Base-by-base conservation (phyloP, 495 filamentous ascomycete genomes). In the Trichoderma asperelloides region DNA sequence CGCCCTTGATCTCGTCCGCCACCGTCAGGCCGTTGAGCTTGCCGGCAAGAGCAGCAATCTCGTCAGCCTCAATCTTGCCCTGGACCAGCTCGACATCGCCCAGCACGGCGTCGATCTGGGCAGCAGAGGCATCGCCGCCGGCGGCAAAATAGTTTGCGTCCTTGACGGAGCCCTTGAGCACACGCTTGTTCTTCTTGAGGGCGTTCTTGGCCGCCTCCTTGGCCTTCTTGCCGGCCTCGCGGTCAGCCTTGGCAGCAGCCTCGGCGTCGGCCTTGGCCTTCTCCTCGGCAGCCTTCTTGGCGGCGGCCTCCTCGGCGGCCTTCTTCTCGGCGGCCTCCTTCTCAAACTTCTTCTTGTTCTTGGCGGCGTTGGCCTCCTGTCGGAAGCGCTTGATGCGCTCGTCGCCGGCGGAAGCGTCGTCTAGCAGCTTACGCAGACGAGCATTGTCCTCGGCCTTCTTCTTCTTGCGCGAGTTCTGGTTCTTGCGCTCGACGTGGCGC, bases 151-250 rank as follows among this genome's bases (percentile, higher is more conserved):
- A 98, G 83, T 97, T 97, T 71, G 88, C 92, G 67, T 98, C 95
- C 84, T 98, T 98, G 78, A 95, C 91, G 70, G 89, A 89, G 40
- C 85, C 87, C 74, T 94, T 91, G 68, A 98, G 84, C 41, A 97
- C 91, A 81, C 95, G 89, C 82, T 96, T 96, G 82, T 98, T 98
- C 89, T 98, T 98, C 91, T 98, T 98, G 70, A 93, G 87, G 4
- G 96, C 94, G 75, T 91, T 96, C 87, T 98, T 98, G 68, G 92
- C 93, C 15, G 95, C 95, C 78, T 98, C 95, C 81, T 96, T 97
- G 57, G 91, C 90, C 85, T 98, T 98, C 88, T 97, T 98, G 77
- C 85, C 86, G 71, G 91, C 86, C 68, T 89, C 91, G 64, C 86
- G 85, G 62, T 90, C 85, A 21, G 84, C 85, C 82, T 95, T 96